Evolutionary conservation across 495 filamentous ascomycete genomes (phyloP), one percentile per base, ranked within the genome.

Genomic region (Neurospora sp.): DNA sequence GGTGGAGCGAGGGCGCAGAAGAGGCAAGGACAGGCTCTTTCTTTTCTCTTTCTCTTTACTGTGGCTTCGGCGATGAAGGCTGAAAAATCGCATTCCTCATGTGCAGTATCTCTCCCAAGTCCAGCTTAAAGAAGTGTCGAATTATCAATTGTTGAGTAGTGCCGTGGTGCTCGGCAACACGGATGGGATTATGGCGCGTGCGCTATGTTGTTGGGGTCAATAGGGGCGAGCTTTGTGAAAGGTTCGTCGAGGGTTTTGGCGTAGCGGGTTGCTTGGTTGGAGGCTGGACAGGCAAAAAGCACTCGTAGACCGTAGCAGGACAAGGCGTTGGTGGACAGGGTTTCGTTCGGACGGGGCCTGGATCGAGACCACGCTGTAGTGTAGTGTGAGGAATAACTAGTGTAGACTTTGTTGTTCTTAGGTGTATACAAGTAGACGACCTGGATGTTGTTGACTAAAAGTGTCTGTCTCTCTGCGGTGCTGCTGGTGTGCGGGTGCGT

Each of bases 21-120:
- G 68, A 70, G 71, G 53, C 31, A 66, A 35, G 53, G 53, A 66
- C 9, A 66, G 16, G 53, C 53, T 66, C 53, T 66, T 66, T 66
- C 53, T 66, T 66, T 66, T 66, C 53, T 66, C 53, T 35, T 66
- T 66, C 53, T 66, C 27, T 66, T 66, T 66, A 66, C 53, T 66
- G 53, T 66, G 53, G 53, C 53, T 66, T 66, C 53, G 53, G 53
- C 53, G 53, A 66, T 66, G 53, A 66, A 66, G 53, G 53, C 53
- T 66, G 53, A 66, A 66, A 66, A 66, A 66, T 66, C 53, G 53
- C 53, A 66, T 66, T 66, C 53, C 53, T 66, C 53, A 66, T 66
- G 53, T 66, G 53, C 27, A 31, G 53, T 66, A 66, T 31, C 12
- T 35, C 53, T 5, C 53, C 53, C 16, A 35, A 35, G 11, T 35